These are phyloP conservation scores for Gossypium trilobum DNA, from an alignment of 441 rosid genomes.

Conservation along the genomic window DNA sequence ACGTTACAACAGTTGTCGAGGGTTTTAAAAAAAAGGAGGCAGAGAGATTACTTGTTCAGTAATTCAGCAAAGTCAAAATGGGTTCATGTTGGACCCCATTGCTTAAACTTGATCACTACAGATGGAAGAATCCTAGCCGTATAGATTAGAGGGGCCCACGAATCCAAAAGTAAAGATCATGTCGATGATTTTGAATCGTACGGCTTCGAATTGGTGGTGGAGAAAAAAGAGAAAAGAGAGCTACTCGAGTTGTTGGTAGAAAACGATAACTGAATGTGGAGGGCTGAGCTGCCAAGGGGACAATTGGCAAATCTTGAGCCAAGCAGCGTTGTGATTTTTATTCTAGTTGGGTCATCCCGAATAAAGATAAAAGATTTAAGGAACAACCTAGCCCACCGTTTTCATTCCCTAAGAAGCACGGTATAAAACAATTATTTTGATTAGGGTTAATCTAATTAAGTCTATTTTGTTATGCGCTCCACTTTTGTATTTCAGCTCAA, in stretches of 20 bases:
- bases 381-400: neutral
- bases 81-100: neutral
- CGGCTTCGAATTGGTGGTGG: neutral
- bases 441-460: neutral
- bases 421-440: neutral
- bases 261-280: neutral
- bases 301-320: conserved; percentile 10
- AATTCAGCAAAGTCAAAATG: neutral
- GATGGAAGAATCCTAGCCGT: neutral
- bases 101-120: neutral
- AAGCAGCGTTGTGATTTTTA: neutral
- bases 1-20: neutral
- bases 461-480: too few species aligned
- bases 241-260: neutral
- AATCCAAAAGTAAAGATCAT: neutral
- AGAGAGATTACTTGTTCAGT: neutral
- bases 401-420: neutral
- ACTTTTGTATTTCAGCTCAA: too few species aligned
- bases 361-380: neutral
- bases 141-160: neutral
- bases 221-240: neutral
- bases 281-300: neutral
- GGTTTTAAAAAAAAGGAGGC: neutral
- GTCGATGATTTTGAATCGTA: neutral
- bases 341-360: neutral